Conservation (phyloP, 805 yeast genomes). For the Lachancea lanzarotensis region DNA sequence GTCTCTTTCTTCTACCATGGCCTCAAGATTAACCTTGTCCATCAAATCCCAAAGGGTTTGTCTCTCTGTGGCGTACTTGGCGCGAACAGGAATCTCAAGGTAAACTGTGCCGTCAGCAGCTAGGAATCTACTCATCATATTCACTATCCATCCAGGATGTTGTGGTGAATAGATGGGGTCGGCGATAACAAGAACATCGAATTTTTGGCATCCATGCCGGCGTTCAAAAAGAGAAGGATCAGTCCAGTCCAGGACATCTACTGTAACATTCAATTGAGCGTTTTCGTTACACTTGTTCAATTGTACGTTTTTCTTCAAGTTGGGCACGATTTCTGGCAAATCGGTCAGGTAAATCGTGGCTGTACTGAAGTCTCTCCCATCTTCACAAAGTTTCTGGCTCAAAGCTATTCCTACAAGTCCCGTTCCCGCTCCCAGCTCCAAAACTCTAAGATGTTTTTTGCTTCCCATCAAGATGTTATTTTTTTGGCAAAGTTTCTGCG, state of each 20-base stretch:
- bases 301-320: constrained; percentile 52
- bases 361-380: constrained; percentile 32
- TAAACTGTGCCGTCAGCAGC: constrained; percentile 42
- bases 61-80: constrained; percentile 60
- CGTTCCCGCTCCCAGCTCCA: constrained; percentile 94
- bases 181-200: constrained; percentile 61
- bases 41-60: constrained; percentile 52
- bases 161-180: constrained; percentile 84
- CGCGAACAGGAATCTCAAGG: constrained; percentile 71
- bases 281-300: constrained; percentile 38
- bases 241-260: constrained; percentile 72
- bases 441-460: constrained; percentile 26
- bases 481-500: constrained; percentile 42
- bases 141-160: constrained; percentile 70
- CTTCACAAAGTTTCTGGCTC: constrained; percentile 33
- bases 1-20: constrained; percentile 40
- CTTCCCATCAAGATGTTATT: constrained; percentile 1
- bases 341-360: constrained; percentile 61
- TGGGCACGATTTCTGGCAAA: constrained; percentile 66
- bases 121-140: constrained; percentile 49
- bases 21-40: constrained; percentile 23
- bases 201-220: constrained; percentile 32
- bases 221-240: constrained; percentile 40
- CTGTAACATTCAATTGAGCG: constrained; percentile 23
- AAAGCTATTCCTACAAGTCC: constrained; percentile 81